These are phyloP conservation scores for Penicillium angulare DNA, from an alignment of 495 filamentous ascomycete species.

Conservation along the genomic window DNA sequence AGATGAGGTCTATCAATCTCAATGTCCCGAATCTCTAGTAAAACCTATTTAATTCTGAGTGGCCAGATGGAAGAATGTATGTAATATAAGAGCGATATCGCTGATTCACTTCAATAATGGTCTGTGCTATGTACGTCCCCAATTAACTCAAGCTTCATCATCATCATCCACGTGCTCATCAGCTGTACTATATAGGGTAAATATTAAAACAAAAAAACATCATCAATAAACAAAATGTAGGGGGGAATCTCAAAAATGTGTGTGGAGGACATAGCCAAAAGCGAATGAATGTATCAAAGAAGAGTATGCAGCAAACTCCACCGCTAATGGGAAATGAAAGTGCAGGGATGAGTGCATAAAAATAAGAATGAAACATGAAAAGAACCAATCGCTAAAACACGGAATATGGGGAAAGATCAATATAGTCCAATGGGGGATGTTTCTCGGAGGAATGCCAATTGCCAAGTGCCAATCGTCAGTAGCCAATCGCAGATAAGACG, in stretches of 20 bases:
- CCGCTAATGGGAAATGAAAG: conserved; percentile 28
- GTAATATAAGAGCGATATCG: conserved; percentile 1
- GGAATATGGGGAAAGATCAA: background rate
- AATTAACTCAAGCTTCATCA: conserved; percentile 6
- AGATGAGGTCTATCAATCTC: too few species aligned
- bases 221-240: background rate
- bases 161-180: conserved; percentile 16
- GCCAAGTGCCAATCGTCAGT: background rate
- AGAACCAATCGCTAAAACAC: background rate
- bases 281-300: conserved; percentile 25
- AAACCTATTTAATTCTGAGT: too few species aligned
- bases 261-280: conserved; percentile 15
- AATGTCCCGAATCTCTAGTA: too few species aligned
- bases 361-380: conserved; percentile 5
- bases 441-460: too few species aligned
- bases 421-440: background rate
- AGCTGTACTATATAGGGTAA: conserved; percentile 17
- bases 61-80: too few species aligned
- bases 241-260: conserved; percentile 25
- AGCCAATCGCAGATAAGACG: background rate
- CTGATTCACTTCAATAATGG: conserved; percentile 12
- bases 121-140: conserved; percentile 24
- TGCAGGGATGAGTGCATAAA: conserved; percentile 1
- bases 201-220: background rate
- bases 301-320: conserved; percentile 33